phyloP scores from a whole-genome alignment of 345 rosid genomes.

The Syzygium grande region DNA sequence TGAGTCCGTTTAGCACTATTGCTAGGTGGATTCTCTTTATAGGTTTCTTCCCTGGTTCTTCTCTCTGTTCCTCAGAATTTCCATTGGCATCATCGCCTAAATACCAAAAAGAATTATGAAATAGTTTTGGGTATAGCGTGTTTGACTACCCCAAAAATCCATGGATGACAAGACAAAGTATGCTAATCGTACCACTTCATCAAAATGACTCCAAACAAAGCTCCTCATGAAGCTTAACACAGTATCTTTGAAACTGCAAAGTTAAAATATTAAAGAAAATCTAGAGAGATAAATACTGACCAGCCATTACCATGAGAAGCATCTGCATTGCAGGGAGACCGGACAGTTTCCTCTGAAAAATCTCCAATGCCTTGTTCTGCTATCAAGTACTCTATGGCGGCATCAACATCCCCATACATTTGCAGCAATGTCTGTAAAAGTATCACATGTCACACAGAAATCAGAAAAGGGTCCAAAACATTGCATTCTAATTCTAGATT shows the following conservation, averaged over 20 bases:
- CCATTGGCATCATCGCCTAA: slow-evolving; percentile 25
- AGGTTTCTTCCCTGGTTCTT: slow-evolving; percentile 20
- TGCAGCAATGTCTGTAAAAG: slow-evolving; percentile 52
- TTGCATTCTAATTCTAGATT: neutral
- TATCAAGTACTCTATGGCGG: slow-evolving; percentile 71
- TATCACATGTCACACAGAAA: neutral
- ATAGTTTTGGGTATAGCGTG: neutral
- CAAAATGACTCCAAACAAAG: neutral
- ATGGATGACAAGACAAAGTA: neutral
- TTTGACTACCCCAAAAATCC: neutral
- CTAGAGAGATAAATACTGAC: slow-evolving; percentile 15
- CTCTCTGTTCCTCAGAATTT: slow-evolving; percentile 20
- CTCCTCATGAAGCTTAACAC: neutral
- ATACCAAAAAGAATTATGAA: slow-evolving; percentile 1
- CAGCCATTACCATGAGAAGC: slow-evolving; percentile 47
- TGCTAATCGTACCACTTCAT: neutral
- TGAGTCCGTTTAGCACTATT: slow-evolving; percentile 15
- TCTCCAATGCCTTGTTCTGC: slow-evolving; percentile 54
- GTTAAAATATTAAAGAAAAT: neutral
- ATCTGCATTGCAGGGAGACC: slow-evolving; percentile 16
- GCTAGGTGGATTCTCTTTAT: slow-evolving; percentile 20
- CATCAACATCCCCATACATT: slow-evolving; percentile 76
- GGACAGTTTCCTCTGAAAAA: slow-evolving; percentile 18
- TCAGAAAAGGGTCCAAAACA: neutral
- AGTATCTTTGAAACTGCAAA: neutral